Conservation (phyloP, 441 rosid species). For the Gossypium armourianum region DNA sequence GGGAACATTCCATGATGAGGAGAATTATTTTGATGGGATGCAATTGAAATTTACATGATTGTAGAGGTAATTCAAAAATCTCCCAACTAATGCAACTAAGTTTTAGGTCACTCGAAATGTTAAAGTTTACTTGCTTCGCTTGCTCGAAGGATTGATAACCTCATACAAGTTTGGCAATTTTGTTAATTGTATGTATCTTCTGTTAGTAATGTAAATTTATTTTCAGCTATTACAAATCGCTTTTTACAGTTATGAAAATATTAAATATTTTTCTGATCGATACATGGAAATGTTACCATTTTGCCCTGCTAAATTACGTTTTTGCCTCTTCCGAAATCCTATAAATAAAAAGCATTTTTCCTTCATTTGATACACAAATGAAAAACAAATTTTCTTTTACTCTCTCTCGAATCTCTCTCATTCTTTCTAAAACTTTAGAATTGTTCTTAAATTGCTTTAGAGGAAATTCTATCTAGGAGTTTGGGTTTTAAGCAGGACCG, state of each 20-base stretch:
- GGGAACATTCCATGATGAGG: background rate
- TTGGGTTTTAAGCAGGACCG: background rate
- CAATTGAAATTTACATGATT: background rate
- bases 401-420: background rate
- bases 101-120: background rate
- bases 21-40: background rate
- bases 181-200: background rate
- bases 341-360: background rate
- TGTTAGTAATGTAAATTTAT: background rate
- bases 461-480: background rate
- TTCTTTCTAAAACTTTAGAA: background rate
- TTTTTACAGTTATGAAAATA: too few species aligned
- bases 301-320: background rate
- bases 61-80: background rate
- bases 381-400: background rate
- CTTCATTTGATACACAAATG: background rate
- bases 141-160: background rate
- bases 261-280: background rate
- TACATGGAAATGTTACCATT: background rate
- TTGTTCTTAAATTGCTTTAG: background rate
- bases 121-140: background rate
- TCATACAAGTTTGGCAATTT: background rate
- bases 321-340: background rate
- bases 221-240: background rate
- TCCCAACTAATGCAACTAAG: background rate